A percentile compares a stretch with the other conserved stretches of the same genome.
phyloP scores from a whole-genome alignment of 495 filamentous ascomycete species.

The Trichoderma erinaceum region DNA sequence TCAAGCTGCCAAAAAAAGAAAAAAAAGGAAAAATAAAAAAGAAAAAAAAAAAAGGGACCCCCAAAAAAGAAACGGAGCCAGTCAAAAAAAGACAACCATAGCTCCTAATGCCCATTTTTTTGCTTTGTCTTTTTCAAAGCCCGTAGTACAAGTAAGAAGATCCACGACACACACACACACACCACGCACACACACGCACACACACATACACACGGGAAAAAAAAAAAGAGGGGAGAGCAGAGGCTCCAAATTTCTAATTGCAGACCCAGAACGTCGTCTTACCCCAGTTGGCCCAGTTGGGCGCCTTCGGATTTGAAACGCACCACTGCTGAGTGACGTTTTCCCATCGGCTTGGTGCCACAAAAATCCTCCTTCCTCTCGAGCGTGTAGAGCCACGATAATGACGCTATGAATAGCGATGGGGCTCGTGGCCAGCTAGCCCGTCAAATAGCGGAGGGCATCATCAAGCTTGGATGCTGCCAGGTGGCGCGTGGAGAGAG shows the following conservation, averaged over 20 bases:
- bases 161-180: neutral
- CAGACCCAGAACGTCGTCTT: slow-evolving; percentile 3
- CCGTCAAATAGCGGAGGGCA: neutral
- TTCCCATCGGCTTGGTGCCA: neutral
- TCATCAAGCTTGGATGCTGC: neutral
- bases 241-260: neutral
- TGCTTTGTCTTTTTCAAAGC: neutral
- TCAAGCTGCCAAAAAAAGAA: neutral
- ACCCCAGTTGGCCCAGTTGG: slow-evolving; percentile 3
- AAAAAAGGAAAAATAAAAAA: too few relatives aligned
- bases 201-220: too few relatives aligned
- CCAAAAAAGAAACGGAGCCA: neutral
- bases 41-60: too few relatives aligned
- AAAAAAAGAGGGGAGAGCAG: neutral
- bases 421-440: neutral
- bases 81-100: neutral
- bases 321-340: slow-evolving; percentile 13
- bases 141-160: neutral
- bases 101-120: neutral
- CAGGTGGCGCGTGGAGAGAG: neutral
- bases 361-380: neutral
- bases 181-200: too few relatives aligned
- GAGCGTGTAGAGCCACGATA: neutral
- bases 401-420: neutral
- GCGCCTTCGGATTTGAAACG: slow-evolving; percentile 7